Percentiles rank a stretch among this genome's conserved stretches.
Evolutionary conservation across 208 protist genomes (phyloP).

Genomic region (Acanthamoeba culbertsoni): DNA sequence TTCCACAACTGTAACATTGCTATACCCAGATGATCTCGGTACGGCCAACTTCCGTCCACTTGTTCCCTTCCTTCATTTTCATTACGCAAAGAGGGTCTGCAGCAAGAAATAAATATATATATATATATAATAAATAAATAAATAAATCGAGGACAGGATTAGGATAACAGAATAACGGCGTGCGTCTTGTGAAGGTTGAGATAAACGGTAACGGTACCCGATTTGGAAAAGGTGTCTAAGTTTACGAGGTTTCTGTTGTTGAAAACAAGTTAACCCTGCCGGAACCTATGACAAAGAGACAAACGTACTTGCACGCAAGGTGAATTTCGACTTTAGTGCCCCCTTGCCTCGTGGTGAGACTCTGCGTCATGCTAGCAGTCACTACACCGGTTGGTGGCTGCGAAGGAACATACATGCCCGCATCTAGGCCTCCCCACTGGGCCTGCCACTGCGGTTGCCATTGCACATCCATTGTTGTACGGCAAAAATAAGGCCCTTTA

Average conservation of each 20-base stretch:
- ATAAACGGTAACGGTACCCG: background rate
- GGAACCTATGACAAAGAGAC: too few species aligned
- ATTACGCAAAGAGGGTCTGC: constrained; percentile 26
- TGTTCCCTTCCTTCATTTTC: background rate
- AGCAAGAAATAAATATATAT: background rate
- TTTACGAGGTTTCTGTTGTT: constrained; percentile 10
- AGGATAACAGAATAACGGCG: background rate
- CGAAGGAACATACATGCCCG: background rate
- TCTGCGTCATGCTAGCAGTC: background rate
- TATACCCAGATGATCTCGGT: constrained; percentile 34
- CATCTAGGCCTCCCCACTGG: background rate
- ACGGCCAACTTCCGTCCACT: constrained; percentile 27
- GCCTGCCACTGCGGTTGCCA: constrained; percentile 37
- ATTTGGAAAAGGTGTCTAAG: constrained; percentile 54
- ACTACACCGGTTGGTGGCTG: background rate
- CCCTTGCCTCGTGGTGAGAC: background rate
- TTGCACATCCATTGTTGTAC: background rate
- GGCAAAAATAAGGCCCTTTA: background rate
- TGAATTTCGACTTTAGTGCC: constrained; percentile 18
- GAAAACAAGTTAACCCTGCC: too few species aligned
- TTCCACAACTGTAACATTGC: background rate
- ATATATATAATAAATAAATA: background rate
- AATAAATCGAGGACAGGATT: background rate
- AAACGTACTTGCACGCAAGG: constrained; percentile 46
- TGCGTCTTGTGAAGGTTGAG: background rate